Evolutionary conservation across 2,329 filamentous ascomycete species (phyloP), one percentile per base, ranked within the genome.

Genomic region (Scedosporium boydii): DNA sequence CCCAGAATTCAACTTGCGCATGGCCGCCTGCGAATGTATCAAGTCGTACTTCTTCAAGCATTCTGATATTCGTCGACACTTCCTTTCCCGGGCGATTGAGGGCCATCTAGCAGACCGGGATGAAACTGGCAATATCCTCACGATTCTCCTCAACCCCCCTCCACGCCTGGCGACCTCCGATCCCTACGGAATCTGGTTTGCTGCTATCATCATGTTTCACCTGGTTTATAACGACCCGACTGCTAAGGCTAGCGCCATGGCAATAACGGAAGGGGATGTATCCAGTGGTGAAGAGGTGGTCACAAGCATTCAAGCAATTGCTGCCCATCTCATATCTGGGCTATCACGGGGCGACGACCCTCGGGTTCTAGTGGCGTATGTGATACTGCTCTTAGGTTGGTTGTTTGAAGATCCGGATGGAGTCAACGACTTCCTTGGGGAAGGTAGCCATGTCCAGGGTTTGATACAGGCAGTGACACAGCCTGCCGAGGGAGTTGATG

Each of bases 221-320:
- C 79, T 99, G 10, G 75, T 98, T 18, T 89, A 87, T 65, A 90
- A 96, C 64, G 89, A 95, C 67, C 77, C 84, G 3, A 84, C 90
- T 66, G 90, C 90, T 1, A 98, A 98, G 72, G 80, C 82, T 5
- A 80, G 89, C 59, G 87, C 93, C 18, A 91, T 96, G 82, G 82
- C 83, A 23, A 87, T 99, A 21, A 91, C 87, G 0, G 93, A 98
- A 74, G 95, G 95, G 10, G 91, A 98, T 72, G 90, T 90, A 23
- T 87, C 88, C 41, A 90, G 82, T 67, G 95, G 93, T 3, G 95
- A 99, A 76, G 95, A 99, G 74, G 91, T 97, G 12, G 88, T 99
- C 12, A 97, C 93, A 0, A 91, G 91, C 69, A 91, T 99, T 59
- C 95, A 99, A 73, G 89, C 87, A 1, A 83, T 98, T 64, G 86